phyloP scores from a whole-genome alignment of 441 rosid species.

The Populus hybrid region DNA sequence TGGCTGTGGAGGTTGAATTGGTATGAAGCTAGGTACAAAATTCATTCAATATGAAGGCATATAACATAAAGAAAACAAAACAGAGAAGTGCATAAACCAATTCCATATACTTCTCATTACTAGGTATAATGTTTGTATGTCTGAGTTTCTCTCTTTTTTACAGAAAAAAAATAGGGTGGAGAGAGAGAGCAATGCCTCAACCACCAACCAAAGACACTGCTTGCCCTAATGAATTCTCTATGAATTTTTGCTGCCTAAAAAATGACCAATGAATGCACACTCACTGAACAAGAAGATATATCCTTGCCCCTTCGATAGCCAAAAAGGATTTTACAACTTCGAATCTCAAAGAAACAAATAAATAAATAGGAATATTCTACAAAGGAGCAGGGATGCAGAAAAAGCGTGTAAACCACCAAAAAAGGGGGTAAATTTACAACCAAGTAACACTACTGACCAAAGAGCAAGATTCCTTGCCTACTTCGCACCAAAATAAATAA shows the following conservation, averaged over 20 bases:
- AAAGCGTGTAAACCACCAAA: slow-evolving; percentile 9
- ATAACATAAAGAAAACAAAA: neutral
- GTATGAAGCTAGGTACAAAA: neutral
- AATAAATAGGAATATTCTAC: slow-evolving; percentile 33
- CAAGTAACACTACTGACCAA: slow-evolving; percentile 14
- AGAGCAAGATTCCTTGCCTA: slow-evolving; percentile 22
- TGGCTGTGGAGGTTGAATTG: neutral
- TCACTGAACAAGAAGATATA: slow-evolving; percentile 17
- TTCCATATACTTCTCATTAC: slow-evolving; percentile 17
- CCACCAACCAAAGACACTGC: slow-evolving; percentile 34
- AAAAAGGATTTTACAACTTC: slow-evolving; percentile 35
- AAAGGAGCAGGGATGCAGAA: slow-evolving; percentile 25
- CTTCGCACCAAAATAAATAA: slow-evolving; percentile 17
- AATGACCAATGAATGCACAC: slow-evolving; percentile 20
- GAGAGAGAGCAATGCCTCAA: slow-evolving; percentile 31
- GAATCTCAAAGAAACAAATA: slow-evolving; percentile 17
- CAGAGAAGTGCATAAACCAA: neutral
- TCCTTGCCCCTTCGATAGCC: slow-evolving; percentile 27
- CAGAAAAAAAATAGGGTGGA: slow-evolving; percentile 42
- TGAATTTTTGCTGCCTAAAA: slow-evolving; percentile 23
- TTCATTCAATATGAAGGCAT: neutral
- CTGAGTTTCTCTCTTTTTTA: slow-evolving; percentile 17
- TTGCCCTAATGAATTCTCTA: slow-evolving; percentile 21
- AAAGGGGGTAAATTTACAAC: slow-evolving; percentile 34
- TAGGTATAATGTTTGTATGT: slow-evolving; percentile 11